Base-by-base conservation (phyloP, 805 yeast species). In the Barnettozyma californica region DNA sequence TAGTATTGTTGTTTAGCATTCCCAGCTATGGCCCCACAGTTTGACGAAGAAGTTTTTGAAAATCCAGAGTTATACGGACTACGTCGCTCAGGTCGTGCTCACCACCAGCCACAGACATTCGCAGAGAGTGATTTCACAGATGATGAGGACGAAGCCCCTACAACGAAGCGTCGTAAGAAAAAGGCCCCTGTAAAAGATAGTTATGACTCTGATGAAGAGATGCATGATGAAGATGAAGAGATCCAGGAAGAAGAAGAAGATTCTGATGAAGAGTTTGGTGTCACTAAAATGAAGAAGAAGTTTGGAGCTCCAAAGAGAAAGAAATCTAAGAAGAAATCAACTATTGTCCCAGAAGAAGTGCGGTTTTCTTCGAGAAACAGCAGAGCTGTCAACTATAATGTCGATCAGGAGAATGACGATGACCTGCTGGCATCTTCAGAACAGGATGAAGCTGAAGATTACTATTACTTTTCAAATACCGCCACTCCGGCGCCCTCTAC, bases 61-160 rank as follows among this genome's bases (percentile, higher is more conserved):
- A 82, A 86, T 62, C 95, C 95, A 1, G 95, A 85, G 61, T 71
- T 87, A n/a, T 87, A 87, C 57, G 95, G 95, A 1, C 71, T 87
- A 47, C 78, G 95, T 66, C 75, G 95, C 55, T 83, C 91, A 5
- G 81, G 81, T 39, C 65, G 56, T 9, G 50, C 53, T 5, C 55
- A 54, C 18, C 62, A 59, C 2, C 51, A 52, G n/a, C 61, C 60
- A 1, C 49, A 51, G 10, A 43, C 16, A 19, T 53, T 49, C 35
- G 53, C 31, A 40, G 59, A 54, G 50, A 53, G 40, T 41, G 59
- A 58, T 40, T 41, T 40, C 27, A 26, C 45, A 10, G 55, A 51
- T 21, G 65, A 48, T 16, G 66, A 65, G n/a, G 68, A 61, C n/a
- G 62, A 62, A 20, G 36, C 27, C 8, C 57, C 43, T 13, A 25